Conservation (phyloP, 768 basidiomycete genomes). For the Chalciporus pseudorubinellus region DNA sequence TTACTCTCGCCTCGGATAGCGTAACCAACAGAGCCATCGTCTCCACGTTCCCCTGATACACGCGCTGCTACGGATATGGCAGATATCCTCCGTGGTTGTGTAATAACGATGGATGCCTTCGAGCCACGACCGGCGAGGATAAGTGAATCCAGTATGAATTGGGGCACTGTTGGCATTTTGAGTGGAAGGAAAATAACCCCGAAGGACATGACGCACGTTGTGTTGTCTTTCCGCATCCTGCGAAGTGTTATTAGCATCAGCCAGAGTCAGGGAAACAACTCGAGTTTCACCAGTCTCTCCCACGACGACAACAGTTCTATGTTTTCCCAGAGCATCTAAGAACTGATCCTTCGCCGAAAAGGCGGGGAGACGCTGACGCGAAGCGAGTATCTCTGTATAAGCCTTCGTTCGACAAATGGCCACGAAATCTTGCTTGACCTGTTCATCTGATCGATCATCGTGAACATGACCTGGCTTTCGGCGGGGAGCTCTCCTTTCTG, state of each 20-base stretch:
- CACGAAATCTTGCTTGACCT: slow-evolving; percentile 56
- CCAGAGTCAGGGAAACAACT: background rate
- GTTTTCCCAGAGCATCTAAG: slow-evolving; percentile 50
- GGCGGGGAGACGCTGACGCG: slow-evolving; percentile 69
- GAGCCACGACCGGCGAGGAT: slow-evolving; percentile 62
- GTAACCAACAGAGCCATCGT: slow-evolving; percentile 83
- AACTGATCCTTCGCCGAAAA: slow-evolving; percentile 67
- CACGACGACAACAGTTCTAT: slow-evolving; percentile 77
- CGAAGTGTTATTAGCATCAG: slow-evolving; percentile 4
- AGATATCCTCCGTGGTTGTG: slow-evolving; percentile 86
- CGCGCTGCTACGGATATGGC: slow-evolving; percentile 87
- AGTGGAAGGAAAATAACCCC: background rate
- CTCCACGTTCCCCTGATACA: slow-evolving; percentile 75
- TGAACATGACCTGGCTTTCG: slow-evolving; percentile 2
- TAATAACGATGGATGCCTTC: slow-evolving; percentile 72
- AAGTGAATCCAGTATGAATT: slow-evolving; percentile 84
- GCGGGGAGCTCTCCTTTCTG: background rate
- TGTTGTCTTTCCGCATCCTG: slow-evolving; percentile 89
- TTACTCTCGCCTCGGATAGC: slow-evolving; percentile 86
- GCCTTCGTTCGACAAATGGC: slow-evolving; percentile 39
- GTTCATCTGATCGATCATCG: slow-evolving; percentile 46
- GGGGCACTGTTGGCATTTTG: slow-evolving; percentile 56
- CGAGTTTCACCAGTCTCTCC: slow-evolving; percentile 74
- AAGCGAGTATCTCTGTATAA: slow-evolving; percentile 56
- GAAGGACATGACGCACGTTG: slow-evolving; percentile 49